These are phyloP conservation scores for Phytophthora multivora DNA, from an alignment of 352 stramenopile genomes.

Conservation along the genomic window DNA sequence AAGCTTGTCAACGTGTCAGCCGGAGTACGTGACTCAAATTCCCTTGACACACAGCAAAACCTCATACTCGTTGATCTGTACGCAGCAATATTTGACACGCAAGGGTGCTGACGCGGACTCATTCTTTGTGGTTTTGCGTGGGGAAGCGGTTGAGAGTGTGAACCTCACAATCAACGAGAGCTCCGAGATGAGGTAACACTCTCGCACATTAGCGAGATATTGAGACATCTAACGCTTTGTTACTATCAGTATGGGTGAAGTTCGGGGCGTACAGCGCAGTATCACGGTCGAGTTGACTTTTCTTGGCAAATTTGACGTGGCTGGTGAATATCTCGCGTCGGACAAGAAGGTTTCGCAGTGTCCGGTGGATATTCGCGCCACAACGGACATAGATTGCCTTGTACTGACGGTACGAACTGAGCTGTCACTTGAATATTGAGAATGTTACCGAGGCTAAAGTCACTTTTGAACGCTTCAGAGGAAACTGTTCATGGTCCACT, in stretches of 20 bases:
- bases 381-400: constrained; percentile 73
- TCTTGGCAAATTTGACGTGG: constrained; percentile 81
- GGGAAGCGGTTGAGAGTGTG: constrained; percentile 73
- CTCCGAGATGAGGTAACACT: constrained; percentile 53
- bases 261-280: constrained; percentile 61
- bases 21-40: constrained; percentile 34
- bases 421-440: neutral
- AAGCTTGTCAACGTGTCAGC: constrained; percentile 69
- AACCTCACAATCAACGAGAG: constrained; percentile 68
- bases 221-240: neutral
- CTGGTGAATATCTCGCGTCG: constrained; percentile 76
- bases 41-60: neutral
- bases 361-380: constrained; percentile 75
- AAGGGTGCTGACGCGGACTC: constrained; percentile 79
- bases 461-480: constrained; percentile 33
- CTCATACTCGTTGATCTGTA: neutral
- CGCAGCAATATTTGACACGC: constrained; percentile 78
- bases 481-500: constrained; percentile 80
- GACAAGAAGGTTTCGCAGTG: constrained; percentile 72
- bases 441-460: neutral
- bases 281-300: constrained; percentile 81
- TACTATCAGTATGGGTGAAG: constrained; percentile 51
- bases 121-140: constrained; percentile 78
- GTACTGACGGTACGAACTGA: constrained; percentile 61
- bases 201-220: neutral